A percentile compares a stretch with the other conserved stretches of the same genome.
Conservation (phyloP, 108 stramenopile genomes). For the Discostella pseudostelligera region DNA sequence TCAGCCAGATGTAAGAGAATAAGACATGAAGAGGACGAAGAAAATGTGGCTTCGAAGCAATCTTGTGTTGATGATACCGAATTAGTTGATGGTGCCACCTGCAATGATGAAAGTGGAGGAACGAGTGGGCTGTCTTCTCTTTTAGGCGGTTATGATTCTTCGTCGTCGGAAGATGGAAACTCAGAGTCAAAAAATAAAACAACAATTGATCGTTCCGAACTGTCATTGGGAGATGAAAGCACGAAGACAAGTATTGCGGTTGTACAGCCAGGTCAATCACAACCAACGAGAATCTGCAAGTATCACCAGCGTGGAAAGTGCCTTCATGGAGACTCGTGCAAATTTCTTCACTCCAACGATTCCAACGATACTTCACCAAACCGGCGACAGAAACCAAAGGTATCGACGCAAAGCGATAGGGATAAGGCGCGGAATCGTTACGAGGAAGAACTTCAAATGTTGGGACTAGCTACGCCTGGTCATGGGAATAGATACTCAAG, state of each 20-base stretch:
- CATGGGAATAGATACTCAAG: slow-evolving; percentile 9
- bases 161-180: slow-evolving; percentile 49
- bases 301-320: slow-evolving; percentile 45
- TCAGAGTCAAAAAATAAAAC: neutral
- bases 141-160: slow-evolving; percentile 80
- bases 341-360: slow-evolving; percentile 35
- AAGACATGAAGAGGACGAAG: neutral
- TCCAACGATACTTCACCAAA: neutral
- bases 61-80: neutral
- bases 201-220: neutral
- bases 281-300: slow-evolving; percentile 32
- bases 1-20: neutral
- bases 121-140: slow-evolving; percentile 54
- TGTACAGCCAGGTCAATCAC: neutral
- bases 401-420: slow-evolving; percentile 32
- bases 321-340: slow-evolving; percentile 46
- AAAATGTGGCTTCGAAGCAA: neutral
- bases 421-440: slow-evolving; percentile 29
- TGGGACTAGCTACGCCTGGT: slow-evolving; percentile 34
- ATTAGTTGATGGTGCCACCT: neutral
- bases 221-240: neutral
- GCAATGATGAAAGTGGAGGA: neutral
- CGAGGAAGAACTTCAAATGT: slow-evolving; percentile 30
- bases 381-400: slow-evolving; percentile 11
- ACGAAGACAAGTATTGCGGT: neutral